Base-by-base conservation (phyloP, 164 flowering plant genomes). In the Dillenia suffruticosa region DNA sequence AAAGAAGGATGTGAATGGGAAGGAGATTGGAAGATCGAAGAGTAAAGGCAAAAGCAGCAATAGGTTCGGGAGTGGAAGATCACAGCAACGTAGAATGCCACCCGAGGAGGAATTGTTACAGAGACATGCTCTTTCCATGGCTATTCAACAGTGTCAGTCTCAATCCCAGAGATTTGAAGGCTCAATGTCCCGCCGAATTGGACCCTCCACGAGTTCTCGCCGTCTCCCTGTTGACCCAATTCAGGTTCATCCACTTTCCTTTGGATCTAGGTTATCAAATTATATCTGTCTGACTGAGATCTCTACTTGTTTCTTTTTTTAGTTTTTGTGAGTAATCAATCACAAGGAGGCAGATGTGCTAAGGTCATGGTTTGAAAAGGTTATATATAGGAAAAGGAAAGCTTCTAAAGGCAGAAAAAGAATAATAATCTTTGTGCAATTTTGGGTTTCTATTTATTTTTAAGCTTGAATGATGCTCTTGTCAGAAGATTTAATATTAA, bases 111-210 rank as follows among this genome's bases (percentile, higher is more conserved):
- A 86, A 63, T 62, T 74, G 22, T 57, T 84, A 66, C 85, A 81
- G 64, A 71, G 68, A 24, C 86, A 81, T 67, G 88, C 88, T 47
- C 56, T 86, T 43, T 74, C 88, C 3, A 77, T 82, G 88, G 92
- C 92, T 1, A 69, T 86, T 71, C 91, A 86, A 1, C 91, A 86
- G 76, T 85, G 77, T 55, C 81, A 78, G 57, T 59, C 76, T 32
- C 40, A 32, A 65, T 86, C 92, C 17, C 88, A 84, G 80, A 68
- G 92, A 44, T 84, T 84, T 49, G 88, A 86, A 0, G 92, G 87
- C 53, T 84, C 92, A 51, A 82, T 82, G 79, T 86, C 92, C 4
- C 60, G 84, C 45, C 72, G 91, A 32, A 66, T 86, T 17, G 88
- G 88, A 24, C 40, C 40, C 40, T 77, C 83, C 19, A 80, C 88